Conservation (phyloP, 176 grass and related monocot genomes). For the Miscanthus lutarioriparius region DNA sequence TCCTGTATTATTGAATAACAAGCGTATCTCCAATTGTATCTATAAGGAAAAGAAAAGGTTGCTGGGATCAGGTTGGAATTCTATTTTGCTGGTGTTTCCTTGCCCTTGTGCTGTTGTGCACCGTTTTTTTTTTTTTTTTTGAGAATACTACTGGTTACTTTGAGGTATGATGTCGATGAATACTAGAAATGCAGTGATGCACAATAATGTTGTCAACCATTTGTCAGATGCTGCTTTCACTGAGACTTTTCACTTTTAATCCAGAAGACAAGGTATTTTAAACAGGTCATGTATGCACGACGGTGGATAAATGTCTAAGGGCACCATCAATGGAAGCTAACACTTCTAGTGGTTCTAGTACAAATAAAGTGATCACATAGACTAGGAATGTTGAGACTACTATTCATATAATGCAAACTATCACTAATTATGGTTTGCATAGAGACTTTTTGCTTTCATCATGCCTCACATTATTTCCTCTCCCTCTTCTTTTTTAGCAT, state of each 20-base stretch:
- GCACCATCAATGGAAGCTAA: too few species aligned
- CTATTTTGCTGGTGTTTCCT: neutral
- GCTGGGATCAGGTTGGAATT: conserved; percentile 5
- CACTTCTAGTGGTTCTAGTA: too few species aligned
- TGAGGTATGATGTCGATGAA: neutral
- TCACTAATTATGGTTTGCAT: too few species aligned
- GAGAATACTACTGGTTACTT: neutral
- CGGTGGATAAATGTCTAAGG: neutral
- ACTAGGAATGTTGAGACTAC: too few species aligned
- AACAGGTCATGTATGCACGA: neutral
- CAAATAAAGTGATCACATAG: too few species aligned
- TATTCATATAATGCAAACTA: too few species aligned
- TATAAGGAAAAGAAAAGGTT: conserved; percentile 3
- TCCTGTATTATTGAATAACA: conserved; percentile 34
- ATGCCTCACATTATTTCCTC: too few species aligned
- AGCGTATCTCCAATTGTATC: conserved; percentile 37
- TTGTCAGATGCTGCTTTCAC: neutral
- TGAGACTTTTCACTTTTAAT: neutral
- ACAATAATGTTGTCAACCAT: neutral
- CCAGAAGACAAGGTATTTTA: neutral
- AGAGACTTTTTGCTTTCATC: too few species aligned
- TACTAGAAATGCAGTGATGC: neutral
- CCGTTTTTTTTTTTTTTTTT: neutral
- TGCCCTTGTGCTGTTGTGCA: neutral
- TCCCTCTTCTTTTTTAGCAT: too few species aligned